Percentiles rank a stretch among this genome's conserved stretches.
phyloP scores from a whole-genome alignment of 192 early-diverging fungal species.

The Coemansia sp. region DNA sequence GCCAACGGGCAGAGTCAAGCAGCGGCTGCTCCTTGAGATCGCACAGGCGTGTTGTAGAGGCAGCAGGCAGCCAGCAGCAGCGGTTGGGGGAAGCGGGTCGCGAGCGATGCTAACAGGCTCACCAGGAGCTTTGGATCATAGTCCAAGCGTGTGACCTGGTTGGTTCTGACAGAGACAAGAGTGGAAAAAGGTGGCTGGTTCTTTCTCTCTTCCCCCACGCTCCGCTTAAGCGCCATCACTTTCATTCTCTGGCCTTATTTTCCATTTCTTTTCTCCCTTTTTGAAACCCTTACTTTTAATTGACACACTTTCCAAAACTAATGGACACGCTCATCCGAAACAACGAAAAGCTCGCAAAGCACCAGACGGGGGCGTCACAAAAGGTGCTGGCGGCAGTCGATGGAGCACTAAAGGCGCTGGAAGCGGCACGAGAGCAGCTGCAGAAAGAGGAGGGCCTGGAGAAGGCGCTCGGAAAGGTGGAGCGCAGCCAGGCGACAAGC shows the following conservation, averaged over 20 bases:
- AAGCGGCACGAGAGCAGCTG: conserved; percentile 11
- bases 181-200: too few species aligned
- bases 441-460: background rate
- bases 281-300: background rate
- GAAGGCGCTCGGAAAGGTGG: conserved; percentile 32
- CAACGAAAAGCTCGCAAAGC: conserved; percentile 66
- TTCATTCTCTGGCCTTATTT: background rate
- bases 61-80: background rate
- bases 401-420: background rate
- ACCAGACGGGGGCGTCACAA: conserved; percentile 56
- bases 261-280: background rate
- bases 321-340: conserved; percentile 71
- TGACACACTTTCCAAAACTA: background rate
- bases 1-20: background rate
- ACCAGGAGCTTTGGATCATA: too few species aligned
- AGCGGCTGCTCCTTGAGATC: background rate
- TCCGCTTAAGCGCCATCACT: too few species aligned
- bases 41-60: background rate
- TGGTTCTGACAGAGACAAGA: too few species aligned
- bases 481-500: conserved; percentile 24
- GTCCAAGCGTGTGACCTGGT: too few species aligned
- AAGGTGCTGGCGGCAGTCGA: conserved; percentile 50
- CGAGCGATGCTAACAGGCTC: too few species aligned
- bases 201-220: too few species aligned
- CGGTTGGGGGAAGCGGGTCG: too few species aligned